Evolutionary conservation across 1,139 yeast genomes (phyloP).

Genomic region (Suzukiozyma palmioleophila): DNA sequence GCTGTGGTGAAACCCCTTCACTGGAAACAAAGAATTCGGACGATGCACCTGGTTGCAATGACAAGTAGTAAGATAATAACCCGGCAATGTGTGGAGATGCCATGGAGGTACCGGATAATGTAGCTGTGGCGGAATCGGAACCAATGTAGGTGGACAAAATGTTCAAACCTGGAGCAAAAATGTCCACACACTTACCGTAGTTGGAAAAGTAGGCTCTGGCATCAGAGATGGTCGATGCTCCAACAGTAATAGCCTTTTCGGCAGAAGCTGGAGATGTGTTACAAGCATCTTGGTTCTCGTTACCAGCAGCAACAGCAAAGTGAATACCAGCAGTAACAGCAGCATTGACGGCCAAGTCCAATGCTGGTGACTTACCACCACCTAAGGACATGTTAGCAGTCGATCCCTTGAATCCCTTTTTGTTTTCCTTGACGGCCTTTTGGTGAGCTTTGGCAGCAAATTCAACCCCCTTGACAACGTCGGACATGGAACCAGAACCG

Average conservation of each 20-base stretch:
- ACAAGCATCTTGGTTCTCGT: conserved; percentile 82
- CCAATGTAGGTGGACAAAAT: conserved; percentile 85
- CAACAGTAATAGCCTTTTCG: conserved; percentile 71
- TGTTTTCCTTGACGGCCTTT: conserved; percentile 49
- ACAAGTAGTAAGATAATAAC: conserved; percentile 79
- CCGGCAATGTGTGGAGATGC: conserved; percentile 98
- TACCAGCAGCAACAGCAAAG: conserved; percentile 89
- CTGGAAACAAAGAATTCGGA: conserved; percentile 64
- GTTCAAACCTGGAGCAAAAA: conserved; percentile 82
- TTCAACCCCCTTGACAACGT: conserved; percentile 78
- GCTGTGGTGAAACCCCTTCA: conserved; percentile 71
- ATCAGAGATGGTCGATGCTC: conserved; percentile 75
- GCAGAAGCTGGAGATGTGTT: conserved; percentile 81
- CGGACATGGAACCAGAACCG: conserved; percentile 79
- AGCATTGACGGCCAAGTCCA: conserved; percentile 80
- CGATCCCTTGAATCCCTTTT: conserved; percentile 75
- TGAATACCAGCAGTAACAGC: conserved; percentile 78
- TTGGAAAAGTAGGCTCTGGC: conserved; percentile 77
- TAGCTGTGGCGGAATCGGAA: conserved; percentile 63
- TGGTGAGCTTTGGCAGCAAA: conserved; percentile 66
- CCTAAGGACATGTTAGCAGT: conserved; percentile 90
- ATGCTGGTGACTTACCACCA: conserved; percentile 77
- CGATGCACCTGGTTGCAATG: conserved; percentile 82
- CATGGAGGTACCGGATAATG: conserved; percentile 97
- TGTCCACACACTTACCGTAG: conserved; percentile 81